phyloP scores from a whole-genome alignment of 768 basidiomycete species.

The Agaricus subrufescens region DNA sequence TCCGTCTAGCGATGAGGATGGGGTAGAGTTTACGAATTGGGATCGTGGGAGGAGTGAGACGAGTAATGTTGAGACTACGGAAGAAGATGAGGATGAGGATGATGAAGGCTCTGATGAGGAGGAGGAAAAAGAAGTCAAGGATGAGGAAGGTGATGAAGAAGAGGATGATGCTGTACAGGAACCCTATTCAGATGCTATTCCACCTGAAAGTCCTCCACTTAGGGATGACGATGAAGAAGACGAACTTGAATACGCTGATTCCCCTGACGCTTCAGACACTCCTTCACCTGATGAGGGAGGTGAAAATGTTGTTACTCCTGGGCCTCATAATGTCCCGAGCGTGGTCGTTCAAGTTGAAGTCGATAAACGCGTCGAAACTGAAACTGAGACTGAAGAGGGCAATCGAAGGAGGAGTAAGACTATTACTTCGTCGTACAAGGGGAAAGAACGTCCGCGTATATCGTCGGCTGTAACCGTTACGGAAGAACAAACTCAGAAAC shows the following conservation, averaged over 20 bases:
- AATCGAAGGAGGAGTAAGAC: not conserved
- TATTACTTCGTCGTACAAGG: not conserved
- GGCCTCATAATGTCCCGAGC: not conserved
- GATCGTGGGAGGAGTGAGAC: slow-evolving; percentile 7
- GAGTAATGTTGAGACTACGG: not conserved
- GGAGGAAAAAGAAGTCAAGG: not conserved
- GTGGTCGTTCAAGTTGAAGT: slow-evolving; percentile 5
- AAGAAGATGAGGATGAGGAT: slow-evolving; percentile 3
- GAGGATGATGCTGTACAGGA: not conserved
- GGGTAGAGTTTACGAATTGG: not conserved
- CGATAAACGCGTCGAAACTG: slow-evolving; percentile 4
- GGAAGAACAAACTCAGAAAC: not conserved
- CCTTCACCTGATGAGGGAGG: not conserved
- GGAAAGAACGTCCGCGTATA: not conserved
- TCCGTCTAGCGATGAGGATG: slow-evolving; percentile 2
- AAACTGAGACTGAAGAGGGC: not conserved
- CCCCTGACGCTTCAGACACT: not conserved
- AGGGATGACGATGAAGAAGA: not conserved
- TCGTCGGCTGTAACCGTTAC: not conserved
- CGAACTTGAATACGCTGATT: slow-evolving; percentile 1
- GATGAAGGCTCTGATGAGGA: not conserved
- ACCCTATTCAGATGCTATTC: not conserved
- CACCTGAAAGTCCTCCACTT: not conserved
- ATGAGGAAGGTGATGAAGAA: not conserved
- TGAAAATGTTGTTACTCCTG: not conserved